Evolutionary conservation across 2,329 filamentous ascomycete species (phyloP), one percentile per base, ranked within the genome.

Genomic region (Dactylellina sp.): DNA sequence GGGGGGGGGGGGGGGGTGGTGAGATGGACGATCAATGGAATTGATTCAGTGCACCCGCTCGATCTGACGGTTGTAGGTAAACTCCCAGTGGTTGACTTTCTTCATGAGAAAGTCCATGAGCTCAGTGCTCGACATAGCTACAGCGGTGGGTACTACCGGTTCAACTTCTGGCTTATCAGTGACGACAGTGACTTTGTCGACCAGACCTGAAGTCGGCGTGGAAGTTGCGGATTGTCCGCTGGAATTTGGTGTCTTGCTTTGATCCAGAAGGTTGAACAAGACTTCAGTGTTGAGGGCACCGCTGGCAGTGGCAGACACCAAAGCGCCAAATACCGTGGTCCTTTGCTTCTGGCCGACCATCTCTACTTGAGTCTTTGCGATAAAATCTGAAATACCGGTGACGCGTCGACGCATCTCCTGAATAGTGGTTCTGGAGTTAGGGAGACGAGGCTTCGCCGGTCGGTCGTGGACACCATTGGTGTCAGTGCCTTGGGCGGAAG

Each of bases 101-200:
- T 90, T 86, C 75, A 90, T 93, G 80, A 96, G 82, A 77, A 88
- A 86, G 80, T 96, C 92, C 91, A 96, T 96, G 91, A 96, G 96
- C 81, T 96, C 91, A 76, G 91, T 84, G 77, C 90, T 93, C 66
- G 77, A 63, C 44, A 77, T 75, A 32, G 63, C 59, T 25, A 64
- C 7, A n/a, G 66, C 57, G 35, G 76, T 70, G 7, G 78, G 77
- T 11, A 76, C 64, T 50, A 71, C 39, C 12, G 71, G 77, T 44
- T 79, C 75, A 24, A 66, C 72, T 28, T 78, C 78, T 25, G 76
- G 71, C 53, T 74, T 76, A 11, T 77, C 64, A 4, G 64, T 65
- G 6, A 70, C 40, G 46, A 75, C 75, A 28, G 77, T 79, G 42
- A 79, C 78, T 44, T 78, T 77, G 60, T 42, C 76, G 57, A 53